These are phyloP conservation scores for Ulota crispa DNA, from an alignment of 225 moss, liverwort and hornwort genomes.

Conservation along the genomic window DNA sequence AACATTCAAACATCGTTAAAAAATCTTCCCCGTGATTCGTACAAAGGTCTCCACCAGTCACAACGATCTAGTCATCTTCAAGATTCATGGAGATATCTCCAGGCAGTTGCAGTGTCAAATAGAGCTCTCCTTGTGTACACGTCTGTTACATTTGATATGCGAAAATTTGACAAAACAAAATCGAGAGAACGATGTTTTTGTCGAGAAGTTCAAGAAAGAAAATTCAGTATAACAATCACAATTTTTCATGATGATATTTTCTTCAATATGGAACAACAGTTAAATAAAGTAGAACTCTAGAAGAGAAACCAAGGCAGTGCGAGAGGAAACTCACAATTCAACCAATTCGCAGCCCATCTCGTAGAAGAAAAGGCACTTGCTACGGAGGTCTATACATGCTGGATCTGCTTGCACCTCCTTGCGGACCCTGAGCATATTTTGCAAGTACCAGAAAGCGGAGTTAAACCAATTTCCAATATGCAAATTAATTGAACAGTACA, in stretches of 20 bases:
- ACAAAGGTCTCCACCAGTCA: background rate
- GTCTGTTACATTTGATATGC: too few relatives aligned
- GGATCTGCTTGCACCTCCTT: conserved; percentile 98
- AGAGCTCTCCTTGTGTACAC: background rate
- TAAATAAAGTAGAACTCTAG: background rate
- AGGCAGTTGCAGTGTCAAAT: background rate
- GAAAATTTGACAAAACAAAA: background rate
- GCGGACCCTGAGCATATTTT: conserved; percentile 58
- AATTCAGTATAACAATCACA: background rate
- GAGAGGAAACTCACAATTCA: conserved; percentile 55
- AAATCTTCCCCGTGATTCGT: background rate
- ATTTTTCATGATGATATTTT: background rate
- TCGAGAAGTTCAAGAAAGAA: background rate
- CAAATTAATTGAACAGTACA: background rate
- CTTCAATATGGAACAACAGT: background rate
- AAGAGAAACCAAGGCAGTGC: background rate
- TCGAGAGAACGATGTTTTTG: background rate
- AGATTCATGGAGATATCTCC: background rate
- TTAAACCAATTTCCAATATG: background rate
- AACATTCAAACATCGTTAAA: background rate
- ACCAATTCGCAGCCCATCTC: conserved; percentile 81
- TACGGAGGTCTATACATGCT: conserved; percentile 76
- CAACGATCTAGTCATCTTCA: background rate
- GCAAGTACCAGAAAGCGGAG: background rate
- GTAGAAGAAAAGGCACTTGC: conserved; percentile 86